Evolutionary conservation across 768 basidiomycete genomes (phyloP).

Genomic region (Pleurotus sapidus): DNA sequence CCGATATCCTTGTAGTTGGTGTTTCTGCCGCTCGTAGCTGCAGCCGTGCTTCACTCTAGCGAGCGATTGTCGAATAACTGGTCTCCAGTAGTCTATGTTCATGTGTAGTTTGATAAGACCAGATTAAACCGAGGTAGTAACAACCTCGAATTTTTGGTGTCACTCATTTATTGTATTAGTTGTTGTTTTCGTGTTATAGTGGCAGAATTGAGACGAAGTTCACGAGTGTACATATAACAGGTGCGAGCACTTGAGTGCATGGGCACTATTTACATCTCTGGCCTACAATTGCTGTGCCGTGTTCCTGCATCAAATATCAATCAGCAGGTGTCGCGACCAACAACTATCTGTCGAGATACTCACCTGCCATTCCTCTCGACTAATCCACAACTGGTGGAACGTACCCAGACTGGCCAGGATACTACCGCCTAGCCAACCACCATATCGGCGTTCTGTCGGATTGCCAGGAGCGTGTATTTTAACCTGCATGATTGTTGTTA

Average conservation of each 20-base stretch:
- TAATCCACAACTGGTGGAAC: constrained; percentile 97
- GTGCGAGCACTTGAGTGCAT: too few relatives aligned
- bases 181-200: constrained; percentile 1
- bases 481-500: constrained; percentile 39
- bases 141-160: not conserved
- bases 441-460: constrained; percentile 84
- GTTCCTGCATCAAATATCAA: constrained; percentile 49
- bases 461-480: constrained; percentile 94
- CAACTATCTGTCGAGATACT: constrained; percentile 14
- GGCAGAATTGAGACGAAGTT: too few relatives aligned
- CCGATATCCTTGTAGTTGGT: not conserved
- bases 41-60: not conserved
- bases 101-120: not conserved
- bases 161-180: constrained; percentile 5
- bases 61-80: not conserved
- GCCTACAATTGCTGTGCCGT: constrained; percentile 78
- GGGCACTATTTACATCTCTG: constrained; percentile 75
- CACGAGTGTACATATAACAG: too few relatives aligned
- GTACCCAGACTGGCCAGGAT: constrained; percentile 94
- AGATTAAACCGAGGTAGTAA: not conserved
- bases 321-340: not conserved
- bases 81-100: not conserved
- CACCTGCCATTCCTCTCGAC: constrained; percentile 90
- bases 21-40: not conserved
- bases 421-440: constrained; percentile 94